Evolutionary conservation across 2,329 filamentous ascomycete genomes (phyloP), one percentile per base, ranked within the genome.

Genomic region (Pseudogymnoascus pannorum): DNA sequence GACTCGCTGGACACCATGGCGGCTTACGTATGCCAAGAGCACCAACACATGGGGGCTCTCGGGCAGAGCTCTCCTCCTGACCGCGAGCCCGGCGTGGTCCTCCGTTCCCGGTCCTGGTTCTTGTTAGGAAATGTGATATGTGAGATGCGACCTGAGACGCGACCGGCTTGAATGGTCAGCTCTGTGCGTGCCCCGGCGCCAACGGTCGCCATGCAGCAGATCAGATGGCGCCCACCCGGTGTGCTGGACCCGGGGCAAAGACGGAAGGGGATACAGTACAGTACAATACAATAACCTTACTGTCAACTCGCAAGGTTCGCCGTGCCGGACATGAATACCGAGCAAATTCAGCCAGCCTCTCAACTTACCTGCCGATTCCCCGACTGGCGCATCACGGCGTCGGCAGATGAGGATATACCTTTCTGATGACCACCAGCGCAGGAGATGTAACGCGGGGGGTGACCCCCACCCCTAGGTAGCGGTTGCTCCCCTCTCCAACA

Each of bases 111-210:
- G 44, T 9, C 24, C 24, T 31, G 7, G n/a, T 31, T 24, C 22
- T 54, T 54, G 48, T 54, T 31, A n/a, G 22, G 48, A 54, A 18
- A 54, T 54, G 26, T 54, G 48, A 54, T 31, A 54, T 31, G 24
- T 31, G 48, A 51, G 26, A 31, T 29, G 26, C 44, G 44, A 51
- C 44, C 44, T 29, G 44, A 29, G 44, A 29, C 24, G 24, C 3
- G 24, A 31, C 44, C 8, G n/a, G 44, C 24, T 51, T 51, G 44
- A 51, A 51, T 51, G 24, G 48, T 31, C 48, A 54, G 24, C 48
- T 54, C 48, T 54, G 48, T 31, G 24, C 26, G 16, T n/a, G n/a
- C 48, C n/a, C 48, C 8, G 48, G 48, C 16, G 48, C 26, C 48
- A 54, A 54, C 48, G 48, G 48, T 18, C 16, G 26, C 6, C 48